Evolutionary conservation across 805 yeast species (phyloP).

Genomic region (Ogataea minuta): DNA sequence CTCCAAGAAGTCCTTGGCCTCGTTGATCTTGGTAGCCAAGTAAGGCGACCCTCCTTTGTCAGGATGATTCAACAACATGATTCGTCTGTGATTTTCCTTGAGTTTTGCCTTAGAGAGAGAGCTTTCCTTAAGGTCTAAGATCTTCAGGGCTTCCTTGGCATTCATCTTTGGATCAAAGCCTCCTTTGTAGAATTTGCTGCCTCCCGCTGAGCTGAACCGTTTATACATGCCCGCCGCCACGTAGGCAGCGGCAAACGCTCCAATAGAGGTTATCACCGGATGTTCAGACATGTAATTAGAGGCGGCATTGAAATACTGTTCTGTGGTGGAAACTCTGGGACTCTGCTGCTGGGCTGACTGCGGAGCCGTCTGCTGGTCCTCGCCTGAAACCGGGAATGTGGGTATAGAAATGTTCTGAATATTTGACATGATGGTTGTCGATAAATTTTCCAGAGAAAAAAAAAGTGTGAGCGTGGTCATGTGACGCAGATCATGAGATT

Average conservation of each 20-base stretch:
- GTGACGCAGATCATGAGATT: constrained; percentile 1
- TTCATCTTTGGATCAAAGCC: constrained; percentile 91
- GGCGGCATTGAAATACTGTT: constrained; percentile 63
- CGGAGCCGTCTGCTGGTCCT: constrained; percentile 25
- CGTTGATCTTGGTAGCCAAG: constrained; percentile 87
- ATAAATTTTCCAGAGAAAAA: constrained; percentile 6
- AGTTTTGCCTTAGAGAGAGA: constrained; percentile 60
- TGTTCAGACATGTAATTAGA: constrained; percentile 65
- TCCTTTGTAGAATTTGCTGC: constrained; percentile 73
- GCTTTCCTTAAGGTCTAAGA: constrained; percentile 71
- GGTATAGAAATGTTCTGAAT: constrained; percentile 50
- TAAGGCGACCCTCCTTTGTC: constrained; percentile 92
- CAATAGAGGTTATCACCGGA: constrained; percentile 71
- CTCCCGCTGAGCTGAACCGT: constrained; percentile 61
- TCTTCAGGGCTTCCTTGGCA: constrained; percentile 83
- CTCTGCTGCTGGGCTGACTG: constrained; percentile 13
- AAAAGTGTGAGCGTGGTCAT: neutral
- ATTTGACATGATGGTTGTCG: constrained; percentile 19
- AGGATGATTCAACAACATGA: constrained; percentile 89
- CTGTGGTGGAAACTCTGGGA: constrained; percentile 20
- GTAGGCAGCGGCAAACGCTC: constrained; percentile 63
- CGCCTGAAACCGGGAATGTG: constrained; percentile 56
- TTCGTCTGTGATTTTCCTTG: constrained; percentile 75
- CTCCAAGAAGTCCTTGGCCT: constrained; percentile 79
- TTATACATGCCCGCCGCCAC: constrained; percentile 67